Conservation (phyloP, 257 asterid genomes). For the Solanum gracilifrons region DNA sequence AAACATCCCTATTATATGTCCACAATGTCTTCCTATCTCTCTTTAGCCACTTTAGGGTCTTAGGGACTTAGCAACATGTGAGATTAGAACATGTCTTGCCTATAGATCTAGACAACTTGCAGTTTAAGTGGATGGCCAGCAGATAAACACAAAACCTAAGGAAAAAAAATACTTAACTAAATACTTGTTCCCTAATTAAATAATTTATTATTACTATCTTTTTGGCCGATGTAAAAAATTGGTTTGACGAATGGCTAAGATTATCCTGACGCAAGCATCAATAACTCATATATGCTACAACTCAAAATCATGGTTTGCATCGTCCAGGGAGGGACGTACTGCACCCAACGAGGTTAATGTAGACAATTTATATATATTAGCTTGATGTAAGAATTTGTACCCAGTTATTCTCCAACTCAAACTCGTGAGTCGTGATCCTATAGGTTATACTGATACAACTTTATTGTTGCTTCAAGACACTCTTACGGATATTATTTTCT, state of each 20-base stretch:
- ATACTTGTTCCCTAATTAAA: neutral
- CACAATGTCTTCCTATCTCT: neutral
- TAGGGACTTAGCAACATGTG: conserved; percentile 15
- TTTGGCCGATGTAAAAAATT: neutral
- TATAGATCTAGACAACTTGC: neutral
- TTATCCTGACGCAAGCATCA: neutral
- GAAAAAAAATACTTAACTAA: neutral
- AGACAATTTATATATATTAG: neutral
- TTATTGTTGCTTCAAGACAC: neutral
- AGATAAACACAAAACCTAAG: neutral
- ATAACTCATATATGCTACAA: neutral
- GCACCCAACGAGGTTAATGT: neutral
- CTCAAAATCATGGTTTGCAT: neutral
- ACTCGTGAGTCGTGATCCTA: neutral
- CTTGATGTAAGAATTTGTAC: neutral
- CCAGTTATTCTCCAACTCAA: neutral
- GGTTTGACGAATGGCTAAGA: neutral
- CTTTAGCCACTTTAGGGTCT: neutral
- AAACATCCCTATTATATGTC: neutral
- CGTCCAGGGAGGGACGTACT: neutral
- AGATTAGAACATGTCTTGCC: conserved; percentile 15
- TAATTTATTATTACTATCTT: neutral
- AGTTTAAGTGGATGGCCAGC: neutral
- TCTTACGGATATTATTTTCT: neutral
- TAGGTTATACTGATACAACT: neutral